Base-by-base conservation (phyloP, 352 stramenopile species). In the Phytophthora pisi region DNA sequence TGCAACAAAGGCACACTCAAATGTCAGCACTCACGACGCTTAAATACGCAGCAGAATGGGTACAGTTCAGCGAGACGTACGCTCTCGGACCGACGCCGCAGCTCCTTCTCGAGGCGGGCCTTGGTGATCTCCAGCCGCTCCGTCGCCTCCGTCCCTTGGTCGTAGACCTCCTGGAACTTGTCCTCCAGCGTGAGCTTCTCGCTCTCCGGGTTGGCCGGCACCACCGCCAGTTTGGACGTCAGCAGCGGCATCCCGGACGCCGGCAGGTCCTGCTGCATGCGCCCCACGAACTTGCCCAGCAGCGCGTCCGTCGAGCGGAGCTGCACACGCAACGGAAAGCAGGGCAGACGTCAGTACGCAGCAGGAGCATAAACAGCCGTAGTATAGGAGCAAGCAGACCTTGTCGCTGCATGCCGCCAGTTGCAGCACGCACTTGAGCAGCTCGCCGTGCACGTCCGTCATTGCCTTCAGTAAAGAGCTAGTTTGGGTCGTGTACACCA, bases 401-500 rank as follows among this genome's bases (percentile, higher is more conserved):
- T 90, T 93, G 65, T 93, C 82, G 69, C 81, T 90, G 58, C 84
- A 91, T 64, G 78, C 80, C 23, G 79, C 79, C 49, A 93, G 62
- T 62, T 93, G 84, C 70, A 93, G 72, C 61, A 89, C 84, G 64
- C 84, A 90, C 70, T 90, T 89, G 59, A 93, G 70, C 64, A 93
- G 63, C 8, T 83, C 84, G 61, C 75, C 70, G 18, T 90, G 70
- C 13, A 84, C 75, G 59, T 91, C 79, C 8, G 66, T 72, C 81
- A 89, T 90, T 6, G 38, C 38, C 38, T 45, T 45, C 38, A 45
- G 38, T 20, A 42, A 9, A 16, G 36, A 13, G 36, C 2, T 38
- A 24, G 9, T 24, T 8, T 31, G 18, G 31, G 23, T 46, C 8
- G 31, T 28, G 11, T 13, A 46, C 30, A 43, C 15, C 9, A 57